Conservation (phyloP, 1,284 basidiomycete species). For the Apiotrichum sp. region DNA sequence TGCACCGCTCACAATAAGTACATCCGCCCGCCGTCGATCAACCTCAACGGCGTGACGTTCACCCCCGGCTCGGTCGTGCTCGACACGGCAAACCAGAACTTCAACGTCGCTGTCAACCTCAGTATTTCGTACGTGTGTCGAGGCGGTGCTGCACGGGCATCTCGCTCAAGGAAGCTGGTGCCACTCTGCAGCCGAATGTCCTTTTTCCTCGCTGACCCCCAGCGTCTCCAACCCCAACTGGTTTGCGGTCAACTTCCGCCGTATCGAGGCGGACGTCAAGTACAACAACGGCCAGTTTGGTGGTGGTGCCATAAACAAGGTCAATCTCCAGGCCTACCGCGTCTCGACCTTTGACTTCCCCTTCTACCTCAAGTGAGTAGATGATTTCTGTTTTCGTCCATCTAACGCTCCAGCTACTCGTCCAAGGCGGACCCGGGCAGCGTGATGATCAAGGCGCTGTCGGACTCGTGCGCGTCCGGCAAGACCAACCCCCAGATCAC, state of each 20-base stretch:
- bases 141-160: too few species aligned
- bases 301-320: conserved; percentile 57
- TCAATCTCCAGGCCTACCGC: conserved; percentile 61
- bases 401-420: conserved; percentile 13
- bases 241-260: conserved; percentile 66
- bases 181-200: neutral
- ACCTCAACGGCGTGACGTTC: conserved; percentile 56
- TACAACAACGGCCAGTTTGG: conserved; percentile 69
- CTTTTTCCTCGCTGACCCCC: neutral
- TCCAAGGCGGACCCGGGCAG: neutral
- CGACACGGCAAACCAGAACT: conserved; percentile 1
- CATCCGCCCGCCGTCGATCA: conserved; percentile 67
- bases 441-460: conserved; percentile 6
- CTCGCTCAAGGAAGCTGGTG: too few species aligned
- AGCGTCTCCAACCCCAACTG: conserved; percentile 82
- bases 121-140: conserved; percentile 57
- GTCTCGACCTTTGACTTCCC: conserved; percentile 76
- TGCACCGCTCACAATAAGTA: conserved; percentile 52
- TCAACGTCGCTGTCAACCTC: conserved; percentile 58
- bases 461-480: conserved; percentile 55
- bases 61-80: conserved; percentile 22
- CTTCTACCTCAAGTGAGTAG: conserved; percentile 57
- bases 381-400: neutral
- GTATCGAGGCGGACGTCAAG: conserved; percentile 62
- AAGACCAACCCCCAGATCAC: conserved; percentile 52